Percentiles rank a stretch among this genome's conserved stretches.
These are phyloP conservation scores for Breviolum minutum DNA, from an alignment of 73 alveolate species.

Conservation along the genomic window DNA sequence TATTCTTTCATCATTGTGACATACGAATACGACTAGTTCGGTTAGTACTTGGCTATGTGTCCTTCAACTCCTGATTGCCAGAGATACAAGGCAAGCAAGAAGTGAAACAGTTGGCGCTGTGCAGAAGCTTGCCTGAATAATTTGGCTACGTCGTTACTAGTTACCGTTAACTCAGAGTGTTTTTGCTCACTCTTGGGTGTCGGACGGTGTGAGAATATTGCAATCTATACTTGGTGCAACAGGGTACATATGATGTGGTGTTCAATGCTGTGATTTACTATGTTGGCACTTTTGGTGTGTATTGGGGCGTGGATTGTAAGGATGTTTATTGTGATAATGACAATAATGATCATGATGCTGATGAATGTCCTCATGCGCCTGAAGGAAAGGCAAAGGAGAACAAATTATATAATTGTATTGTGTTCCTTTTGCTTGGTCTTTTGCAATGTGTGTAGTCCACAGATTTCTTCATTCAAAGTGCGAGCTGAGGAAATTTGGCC, in stretches of 20 bases:
- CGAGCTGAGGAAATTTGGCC: slow-evolving; percentile 37
- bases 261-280: neutral
- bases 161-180: no score
- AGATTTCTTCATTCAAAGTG: neutral
- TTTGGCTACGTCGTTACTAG: neutral
- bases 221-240: no score
- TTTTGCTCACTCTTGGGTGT: no score
- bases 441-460: no score
- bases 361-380: neutral
- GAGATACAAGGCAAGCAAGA: neutral
- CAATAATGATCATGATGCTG: neutral
- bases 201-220: no score
- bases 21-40: no score
- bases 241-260: neutral
- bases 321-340: neutral
- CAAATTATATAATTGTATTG: no score
- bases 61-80: neutral
- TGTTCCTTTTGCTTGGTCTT: no score
- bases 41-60: no score
- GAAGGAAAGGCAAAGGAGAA: no score
- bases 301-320: neutral
- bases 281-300: neutral
- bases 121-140: neutral
- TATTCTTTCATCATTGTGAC: no score
- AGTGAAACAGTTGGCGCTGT: neutral